Conservation (phyloP, 768 basidiomycete species). For the Tylopilus sp. region DNA sequence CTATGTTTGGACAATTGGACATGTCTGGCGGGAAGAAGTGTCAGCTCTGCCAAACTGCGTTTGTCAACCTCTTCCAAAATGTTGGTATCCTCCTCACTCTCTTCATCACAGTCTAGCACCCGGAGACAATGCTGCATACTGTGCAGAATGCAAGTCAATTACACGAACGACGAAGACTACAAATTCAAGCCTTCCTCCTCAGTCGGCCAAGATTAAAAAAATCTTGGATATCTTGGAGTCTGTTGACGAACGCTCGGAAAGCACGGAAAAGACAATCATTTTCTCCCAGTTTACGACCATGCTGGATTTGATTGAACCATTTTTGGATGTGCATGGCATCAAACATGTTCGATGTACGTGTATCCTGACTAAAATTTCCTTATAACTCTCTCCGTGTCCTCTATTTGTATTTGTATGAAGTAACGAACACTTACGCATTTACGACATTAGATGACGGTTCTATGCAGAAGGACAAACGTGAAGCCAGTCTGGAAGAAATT, state of each 20-base stretch:
- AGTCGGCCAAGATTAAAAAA: conserved; percentile 86
- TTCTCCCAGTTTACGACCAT: conserved; percentile 92
- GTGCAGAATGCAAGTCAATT: conserved; percentile 55
- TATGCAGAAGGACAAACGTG: conserved; percentile 75
- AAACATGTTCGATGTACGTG: conserved; percentile 83
- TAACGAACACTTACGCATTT: conserved; percentile 4
- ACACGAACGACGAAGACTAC: conserved; percentile 41
- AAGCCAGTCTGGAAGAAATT: conserved; percentile 72
- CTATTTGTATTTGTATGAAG: neutral
- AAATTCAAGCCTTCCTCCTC: conserved; percentile 46
- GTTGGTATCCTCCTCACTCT: neutral
- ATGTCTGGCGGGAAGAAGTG: conserved; percentile 63
- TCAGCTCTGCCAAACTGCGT: conserved; percentile 73
- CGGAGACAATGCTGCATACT: conserved; percentile 40
- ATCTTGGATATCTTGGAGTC: conserved; percentile 67
- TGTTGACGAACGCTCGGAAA: conserved; percentile 54
- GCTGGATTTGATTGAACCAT: conserved; percentile 85
- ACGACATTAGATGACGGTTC: conserved; percentile 74
- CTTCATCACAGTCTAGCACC: conserved; percentile 12
- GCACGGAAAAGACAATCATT: conserved; percentile 88
- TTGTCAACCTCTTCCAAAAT: conserved; percentile 25
- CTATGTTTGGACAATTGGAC: conserved; percentile 66
- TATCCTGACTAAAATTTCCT: neutral
- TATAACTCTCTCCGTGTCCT: neutral
- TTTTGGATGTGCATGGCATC: conserved; percentile 65